Base-by-base conservation (phyloP, 2,329 filamentous ascomycete species). In the Pestalotiopsis fici region DNA sequence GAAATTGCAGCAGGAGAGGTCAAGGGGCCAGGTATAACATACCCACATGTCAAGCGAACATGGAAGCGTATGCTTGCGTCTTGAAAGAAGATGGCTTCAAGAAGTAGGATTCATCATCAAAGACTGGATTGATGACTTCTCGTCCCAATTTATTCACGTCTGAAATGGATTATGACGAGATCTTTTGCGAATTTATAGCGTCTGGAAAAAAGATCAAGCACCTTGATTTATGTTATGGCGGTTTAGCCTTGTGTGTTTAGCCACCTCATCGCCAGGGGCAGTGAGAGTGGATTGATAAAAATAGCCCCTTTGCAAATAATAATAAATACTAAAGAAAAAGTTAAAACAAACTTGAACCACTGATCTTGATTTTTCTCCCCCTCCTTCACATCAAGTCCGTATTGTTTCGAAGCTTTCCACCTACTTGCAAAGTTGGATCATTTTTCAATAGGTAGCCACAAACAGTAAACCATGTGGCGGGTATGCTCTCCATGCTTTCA, bases 1-100 rank as follows among this genome's bases (percentile, higher is more conserved):
- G 2, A 75, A 69, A 66, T 74, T 73, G 66, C 75, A 71, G 21
- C 60, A 63, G n/a, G 68, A 76, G 54, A 70, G 71, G 65, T 43
- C 35, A 1, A 31, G 35, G 37, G 39, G 59, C 0, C 59, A 62
- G 25, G 59, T 37, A 15, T 62, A 47, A 37, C 21, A 59, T 35
- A 35, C 31, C 31, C 31, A 2, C 25, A 18, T 57, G 3, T 57
- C 55, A 23, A 18, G 3, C 6, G 15, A 12, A 35, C 31, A 7
- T 7, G 6, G 11, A 35, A 35, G 31, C 31, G 11, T 35, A 35
- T 35, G 31, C 31, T 6, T 35, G 4, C 1, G 43, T 50, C 15
- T 47, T 6, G 2, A 50, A 23, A 0, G 43, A 4, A 50, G 21
- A 50, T 6, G n/a, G n/a, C 3, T 6, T 7, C 31, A 23, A 2